These are phyloP conservation scores for Penicillium paxilli DNA, from an alignment of 495 filamentous ascomycete genomes.

Conservation along the genomic window DNA sequence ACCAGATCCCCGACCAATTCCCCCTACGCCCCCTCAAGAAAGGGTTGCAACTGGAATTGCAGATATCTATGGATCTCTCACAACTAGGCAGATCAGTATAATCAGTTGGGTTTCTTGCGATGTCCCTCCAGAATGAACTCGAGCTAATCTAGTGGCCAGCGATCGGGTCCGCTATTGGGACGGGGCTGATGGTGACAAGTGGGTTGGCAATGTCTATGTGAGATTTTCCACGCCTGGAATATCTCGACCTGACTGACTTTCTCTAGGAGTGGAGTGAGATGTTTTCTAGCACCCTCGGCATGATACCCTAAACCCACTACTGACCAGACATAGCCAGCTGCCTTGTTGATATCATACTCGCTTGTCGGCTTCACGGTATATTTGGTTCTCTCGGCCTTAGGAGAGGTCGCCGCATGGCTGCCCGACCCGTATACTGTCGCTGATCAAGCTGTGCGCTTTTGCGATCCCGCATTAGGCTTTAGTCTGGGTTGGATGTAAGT, in stretches of 20 bases:
- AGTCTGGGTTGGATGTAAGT: conserved; percentile 55
- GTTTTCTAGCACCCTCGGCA: too few relatives aligned
- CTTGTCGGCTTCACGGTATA: conserved; percentile 61
- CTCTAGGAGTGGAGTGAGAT: conserved; percentile 36
- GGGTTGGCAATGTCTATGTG: conserved; percentile 62
- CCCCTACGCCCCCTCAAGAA: not conserved
- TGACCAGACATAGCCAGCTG: conserved; percentile 37
- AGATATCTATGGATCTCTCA: conserved; percentile 58
- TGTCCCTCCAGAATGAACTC: not conserved
- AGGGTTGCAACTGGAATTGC: conserved; percentile 15
- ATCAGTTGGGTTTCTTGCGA: conserved; percentile 45
- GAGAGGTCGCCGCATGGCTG: conserved; percentile 64
- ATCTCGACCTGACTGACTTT: not conserved
- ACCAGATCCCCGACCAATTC: not conserved
- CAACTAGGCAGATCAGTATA: conserved; percentile 70
- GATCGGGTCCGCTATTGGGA: conserved; percentile 82
- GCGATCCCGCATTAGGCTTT: conserved; percentile 64
- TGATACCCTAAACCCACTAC: too few relatives aligned
- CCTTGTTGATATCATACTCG: conserved; percentile 65
- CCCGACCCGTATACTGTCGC: conserved; percentile 57
- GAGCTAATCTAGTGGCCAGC: conserved; percentile 40
- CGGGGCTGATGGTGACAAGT: conserved; percentile 63
- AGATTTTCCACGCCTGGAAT: conserved; percentile 33
- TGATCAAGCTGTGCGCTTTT: conserved; percentile 61
- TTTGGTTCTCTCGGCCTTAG: conserved; percentile 60